phyloP scores from a whole-genome alignment of 176 grass and related monocot genomes.

The Oryza longistaminata region DNA sequence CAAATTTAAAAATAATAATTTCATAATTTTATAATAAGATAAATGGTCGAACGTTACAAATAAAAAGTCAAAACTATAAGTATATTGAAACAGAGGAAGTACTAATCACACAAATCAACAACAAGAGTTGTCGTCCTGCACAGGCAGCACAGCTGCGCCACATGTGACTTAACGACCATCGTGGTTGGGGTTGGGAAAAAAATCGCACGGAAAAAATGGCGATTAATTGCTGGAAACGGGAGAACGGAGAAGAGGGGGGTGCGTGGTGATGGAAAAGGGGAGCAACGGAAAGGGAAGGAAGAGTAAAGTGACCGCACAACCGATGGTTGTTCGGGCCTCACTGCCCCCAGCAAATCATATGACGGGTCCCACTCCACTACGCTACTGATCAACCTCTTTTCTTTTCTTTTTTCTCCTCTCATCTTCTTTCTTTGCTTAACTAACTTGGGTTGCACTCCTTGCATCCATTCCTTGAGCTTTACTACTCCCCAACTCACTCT shows the following conservation, averaged over 20 bases:
- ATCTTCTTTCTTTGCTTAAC: neutral
- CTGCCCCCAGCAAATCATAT: constrained; percentile 39
- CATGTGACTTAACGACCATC: constrained; percentile 19
- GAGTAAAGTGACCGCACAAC: constrained; percentile 68
- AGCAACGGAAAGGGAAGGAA: neutral
- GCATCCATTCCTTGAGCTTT: constrained; percentile 38
- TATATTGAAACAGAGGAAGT: no score
- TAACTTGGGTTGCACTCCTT: constrained; percentile 71
- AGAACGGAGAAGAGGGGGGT: neutral
- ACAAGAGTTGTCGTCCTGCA: neutral
- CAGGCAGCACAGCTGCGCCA: neutral
- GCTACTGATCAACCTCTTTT: neutral
- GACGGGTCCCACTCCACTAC: neutral
- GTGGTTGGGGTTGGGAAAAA: neutral
- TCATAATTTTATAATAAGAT: no score
- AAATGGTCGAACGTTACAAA: no score
- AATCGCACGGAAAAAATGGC: neutral
- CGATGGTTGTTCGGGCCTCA: constrained; percentile 56
- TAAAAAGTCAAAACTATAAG: no score
- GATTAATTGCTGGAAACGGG: neutral
- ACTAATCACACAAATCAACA: neutral
- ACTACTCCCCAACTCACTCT: constrained; percentile 26
- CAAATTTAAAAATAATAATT: no score
- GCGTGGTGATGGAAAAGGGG: neutral
- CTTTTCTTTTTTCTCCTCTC: neutral